Base-by-base conservation (phyloP, 2,329 filamentous ascomycete genomes). In the Periconia sp. region DNA sequence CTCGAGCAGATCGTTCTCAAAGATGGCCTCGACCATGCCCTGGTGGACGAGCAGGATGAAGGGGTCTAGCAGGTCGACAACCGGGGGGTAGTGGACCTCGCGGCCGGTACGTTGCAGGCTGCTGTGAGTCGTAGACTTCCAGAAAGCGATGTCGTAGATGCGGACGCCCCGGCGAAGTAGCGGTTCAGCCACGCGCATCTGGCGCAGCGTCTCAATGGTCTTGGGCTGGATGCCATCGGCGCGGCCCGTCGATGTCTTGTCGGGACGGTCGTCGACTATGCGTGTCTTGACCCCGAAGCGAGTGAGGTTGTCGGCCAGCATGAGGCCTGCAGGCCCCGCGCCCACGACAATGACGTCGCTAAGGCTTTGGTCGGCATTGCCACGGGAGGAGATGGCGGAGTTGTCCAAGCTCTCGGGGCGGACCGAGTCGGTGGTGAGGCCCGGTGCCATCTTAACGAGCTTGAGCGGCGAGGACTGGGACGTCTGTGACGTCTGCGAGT, bases 221-320 rank as follows among this genome's bases (percentile, higher is more conserved):
- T 90, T 90, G 31, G 87, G 87, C 59, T 90, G 87, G 38, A 90
- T 73, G 28, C 87, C 87, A 65, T 90, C 87, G 49, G 86, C 86
- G 43, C 81, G 75, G 29, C 86, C 86, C 7, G 84, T 85, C 5
- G 81, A 76, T 1, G 87, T 91, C 58, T 82, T 82, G 56, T 87
- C 81, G 23, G 80, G 74, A 50, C 86, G 74, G 61, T 89, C 85
- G 70, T 90, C 87, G 35, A 89, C 75, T 31, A 89, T 77, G 28
- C 79, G 77, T 3, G 82, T 78, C 41, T 82, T 81, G 57, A 89
- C 81, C 11, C 86, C 86, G 57, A 82, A 87, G 7, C 85, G 78
- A 13, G 80, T 79, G 24, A 89, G 73, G 52, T 81, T 78, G 23
- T 76, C 74, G 11, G 71, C 71, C 39, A 75, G 69, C 68, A 73